Base-by-base conservation (phyloP, 202 grass and related monocot species). In the Tripidium arundinaceum region DNA sequence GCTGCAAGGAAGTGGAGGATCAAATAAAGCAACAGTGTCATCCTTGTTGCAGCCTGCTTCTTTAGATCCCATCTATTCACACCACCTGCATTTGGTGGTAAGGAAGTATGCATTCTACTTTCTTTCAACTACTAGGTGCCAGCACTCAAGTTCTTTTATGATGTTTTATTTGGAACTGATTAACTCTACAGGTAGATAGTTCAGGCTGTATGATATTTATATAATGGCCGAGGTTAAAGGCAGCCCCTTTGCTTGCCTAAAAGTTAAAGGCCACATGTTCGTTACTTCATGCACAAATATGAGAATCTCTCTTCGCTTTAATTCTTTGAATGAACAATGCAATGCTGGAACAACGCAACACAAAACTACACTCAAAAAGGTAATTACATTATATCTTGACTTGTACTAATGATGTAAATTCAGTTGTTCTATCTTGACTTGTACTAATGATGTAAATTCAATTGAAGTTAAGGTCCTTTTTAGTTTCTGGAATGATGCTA, bases 1-100 rank as follows among this genome's bases (percentile, higher is more conserved):
- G n/a, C n/a, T n/a, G n/a, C n/a, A n/a, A n/a, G n/a, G n/a, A n/a
- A n/a, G n/a, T n/a, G n/a, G n/a, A n/a, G n/a, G n/a, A n/a, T n/a
- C n/a, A n/a, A n/a, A n/a, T n/a, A n/a, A n/a, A n/a, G n/a, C n/a
- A n/a, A n/a, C n/a, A n/a, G n/a, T n/a, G n/a, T n/a, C n/a, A n/a
- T n/a, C n/a, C n/a, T n/a, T n/a, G n/a, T n/a, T n/a, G n/a, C n/a
- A n/a, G n/a, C n/a, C n/a, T n/a, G n/a, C n/a, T n/a, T n/a, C n/a
- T n/a, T n/a, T n/a, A n/a, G n/a, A n/a, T n/a, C n/a, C n/a, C n/a
- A n/a, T n/a, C n/a, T n/a, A n/a, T n/a, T 87, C 68, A 83, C 13
- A 50, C 69, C 79, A 19, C 70, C 41, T 80, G 63, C 43, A 76
- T 65, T 80, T 84, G 62, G 42, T 69, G 33, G 54, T 84, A 88